These are phyloP conservation scores for Mortierella sp. DNA, from an alignment of 371 early-diverging fungal genomes.

Conservation along the genomic window DNA sequence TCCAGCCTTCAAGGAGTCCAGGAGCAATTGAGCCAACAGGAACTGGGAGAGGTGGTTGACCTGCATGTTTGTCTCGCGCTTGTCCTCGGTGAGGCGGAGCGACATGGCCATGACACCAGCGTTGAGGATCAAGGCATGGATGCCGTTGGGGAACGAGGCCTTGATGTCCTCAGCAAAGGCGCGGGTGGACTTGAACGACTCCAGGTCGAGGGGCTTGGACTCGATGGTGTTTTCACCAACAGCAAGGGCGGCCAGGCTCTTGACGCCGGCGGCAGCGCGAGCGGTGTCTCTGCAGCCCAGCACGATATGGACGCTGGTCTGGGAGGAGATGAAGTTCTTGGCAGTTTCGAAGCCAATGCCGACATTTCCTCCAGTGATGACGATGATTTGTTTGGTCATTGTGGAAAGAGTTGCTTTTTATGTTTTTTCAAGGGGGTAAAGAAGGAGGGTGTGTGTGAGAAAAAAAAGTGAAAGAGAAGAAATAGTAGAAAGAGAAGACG, in stretches of 20 bases:
- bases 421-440: neutral
- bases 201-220: constrained; percentile 35
- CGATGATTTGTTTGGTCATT: constrained; percentile 26
- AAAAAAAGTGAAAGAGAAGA: neutral
- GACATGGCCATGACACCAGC: constrained; percentile 41
- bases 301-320: constrained; percentile 39
- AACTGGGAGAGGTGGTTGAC: constrained; percentile 60
- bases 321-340: constrained; percentile 31
- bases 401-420: neutral
- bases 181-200: constrained; percentile 42
- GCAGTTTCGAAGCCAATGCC: constrained; percentile 50
- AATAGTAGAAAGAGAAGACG: neutral
- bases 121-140: constrained; percentile 45
- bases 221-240: constrained; percentile 30
- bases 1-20: constrained; percentile 36
- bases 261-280: constrained; percentile 33
- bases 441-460: neutral
- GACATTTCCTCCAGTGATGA: constrained; percentile 53
- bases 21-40: constrained; percentile 44
- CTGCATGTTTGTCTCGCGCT: constrained; percentile 56
- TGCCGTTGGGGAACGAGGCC: constrained; percentile 41
- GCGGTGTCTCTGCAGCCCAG: constrained; percentile 40
- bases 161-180: constrained; percentile 34
- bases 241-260: constrained; percentile 17
- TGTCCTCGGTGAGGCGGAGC: constrained; percentile 51